Evolutionary conservation across 257 asterid genomes (phyloP).

Genomic region (Leptodermis oblonga): DNA sequence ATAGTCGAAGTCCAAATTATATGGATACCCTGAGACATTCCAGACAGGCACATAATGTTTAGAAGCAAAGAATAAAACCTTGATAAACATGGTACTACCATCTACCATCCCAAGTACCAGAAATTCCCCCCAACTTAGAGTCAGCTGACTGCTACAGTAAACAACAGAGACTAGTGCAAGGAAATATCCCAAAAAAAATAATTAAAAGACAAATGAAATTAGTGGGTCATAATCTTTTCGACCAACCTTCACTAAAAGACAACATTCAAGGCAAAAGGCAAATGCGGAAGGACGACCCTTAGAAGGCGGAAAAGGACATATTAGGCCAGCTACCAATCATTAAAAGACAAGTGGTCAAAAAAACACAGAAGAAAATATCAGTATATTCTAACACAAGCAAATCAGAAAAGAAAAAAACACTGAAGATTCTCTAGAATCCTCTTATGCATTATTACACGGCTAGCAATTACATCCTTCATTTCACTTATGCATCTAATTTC

Average conservation of each 20-base stretch:
- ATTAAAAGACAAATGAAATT: not conserved
- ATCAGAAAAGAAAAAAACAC: not conserved
- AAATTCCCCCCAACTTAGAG: not conserved
- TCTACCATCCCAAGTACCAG: not conserved
- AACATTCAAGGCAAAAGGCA: not conserved
- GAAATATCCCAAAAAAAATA: not conserved
- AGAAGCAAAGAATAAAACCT: not conserved
- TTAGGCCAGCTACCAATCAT: slow-evolving; percentile 3
- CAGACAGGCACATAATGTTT: not conserved
- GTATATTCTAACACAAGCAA: not conserved
- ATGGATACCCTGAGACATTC: slow-evolving; percentile 70
- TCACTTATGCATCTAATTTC: not conserved
- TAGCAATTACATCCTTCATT: not conserved
- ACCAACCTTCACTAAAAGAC: not conserved
- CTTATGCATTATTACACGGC: not conserved
- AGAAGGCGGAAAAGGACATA: not conserved
- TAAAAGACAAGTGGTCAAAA: slow-evolving; percentile 2
- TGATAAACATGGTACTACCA: not conserved
- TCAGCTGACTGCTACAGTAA: not conserved
- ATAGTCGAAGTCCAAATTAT: slow-evolving; percentile 92
- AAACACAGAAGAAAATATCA: not conserved
- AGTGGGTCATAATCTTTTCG: not conserved
- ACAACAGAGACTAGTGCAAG: not conserved
- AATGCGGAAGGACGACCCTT: not conserved
- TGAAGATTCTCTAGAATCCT: not conserved